Conservation (phyloP, 2,329 filamentous ascomycete genomes). For the Claviceps sp. region DNA sequence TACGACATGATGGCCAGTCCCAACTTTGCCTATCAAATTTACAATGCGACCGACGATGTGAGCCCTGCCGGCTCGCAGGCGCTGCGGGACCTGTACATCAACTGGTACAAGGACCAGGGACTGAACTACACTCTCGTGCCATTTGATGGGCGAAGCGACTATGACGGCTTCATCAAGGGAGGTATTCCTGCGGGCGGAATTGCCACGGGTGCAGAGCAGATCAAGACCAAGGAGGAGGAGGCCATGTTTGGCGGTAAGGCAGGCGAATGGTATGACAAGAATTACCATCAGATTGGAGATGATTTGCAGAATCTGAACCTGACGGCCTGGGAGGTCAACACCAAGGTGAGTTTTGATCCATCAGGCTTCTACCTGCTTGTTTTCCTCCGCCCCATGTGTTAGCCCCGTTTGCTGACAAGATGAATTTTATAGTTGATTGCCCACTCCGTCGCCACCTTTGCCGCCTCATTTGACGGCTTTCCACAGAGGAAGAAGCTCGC, state of each 20-base stretch:
- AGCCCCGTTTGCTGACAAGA: background rate
- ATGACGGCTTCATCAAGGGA: constrained; percentile 60
- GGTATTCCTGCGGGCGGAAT: constrained; percentile 65
- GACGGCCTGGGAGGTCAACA: constrained; percentile 48
- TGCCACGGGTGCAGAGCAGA: constrained; percentile 62
- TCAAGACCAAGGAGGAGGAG: constrained; percentile 57
- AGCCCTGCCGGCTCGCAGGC: constrained; percentile 60
- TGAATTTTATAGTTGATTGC: constrained; percentile 41
- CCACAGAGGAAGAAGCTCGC: constrained; percentile 34
- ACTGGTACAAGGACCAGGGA: constrained; percentile 50
- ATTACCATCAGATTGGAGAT: constrained; percentile 51
- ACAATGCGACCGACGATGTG: constrained; percentile 55
- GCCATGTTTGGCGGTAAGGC: constrained; percentile 58
- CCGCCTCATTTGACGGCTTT: constrained; percentile 50
- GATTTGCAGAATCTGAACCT: constrained; percentile 43
- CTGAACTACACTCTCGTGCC: constrained; percentile 57
- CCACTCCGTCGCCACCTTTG: constrained; percentile 59
- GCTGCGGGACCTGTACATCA: constrained; percentile 52
- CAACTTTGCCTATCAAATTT: constrained; percentile 56
- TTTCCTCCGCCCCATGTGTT: too few relatives aligned
- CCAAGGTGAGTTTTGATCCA: constrained; percentile 30
- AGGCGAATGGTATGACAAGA: constrained; percentile 44
- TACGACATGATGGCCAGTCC: constrained; percentile 58
- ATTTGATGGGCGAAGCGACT: constrained; percentile 71
- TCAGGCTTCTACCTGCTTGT: background rate